Evolutionary conservation across 2,329 filamentous ascomycete species (phyloP), one percentile per base, ranked within the genome.

Genomic region (Seiridium unicorne): DNA sequence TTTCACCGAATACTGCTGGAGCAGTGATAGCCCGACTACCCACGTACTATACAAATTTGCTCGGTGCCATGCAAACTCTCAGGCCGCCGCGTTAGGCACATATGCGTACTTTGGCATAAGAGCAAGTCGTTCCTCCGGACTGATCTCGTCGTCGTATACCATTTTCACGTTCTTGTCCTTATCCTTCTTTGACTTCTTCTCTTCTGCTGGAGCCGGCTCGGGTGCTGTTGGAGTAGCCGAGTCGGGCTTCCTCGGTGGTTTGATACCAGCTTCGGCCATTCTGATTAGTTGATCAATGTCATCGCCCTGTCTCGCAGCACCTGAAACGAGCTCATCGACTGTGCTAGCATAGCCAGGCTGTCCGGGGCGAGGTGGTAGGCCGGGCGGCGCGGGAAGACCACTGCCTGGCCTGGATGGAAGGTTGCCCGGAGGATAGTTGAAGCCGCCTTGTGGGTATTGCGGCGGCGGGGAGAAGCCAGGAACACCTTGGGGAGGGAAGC

Each of bases 61-160:
- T 13, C 38, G 7, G 38, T 42, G 38, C 38, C 38, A 7, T 42
- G 38, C 13, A 18, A 3, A 5, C 6, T 18, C 60, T 18, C 13
- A 63, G 49, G 49, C 60, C 44, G 63, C 61, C 66, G 77, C 73
- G 68, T 2, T 26, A 26, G 83, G 84, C 70, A 79, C 79, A 73
- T 85, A 90, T 68, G 88, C 87, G 79, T 96, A 97, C 75, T 87
- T 88, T 62, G 90, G 81, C 78, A 95, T 79, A 71, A 80, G 77
- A 35, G 92, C 89, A 91, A 96, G 93, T 77, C 89, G 92, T 82
- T 97, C 93, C 78, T 97, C 93, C 1, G 92, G 91, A 69, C 91
- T 95, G 69, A 88, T 79, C 61, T 90, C 88, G 71, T 96, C 91
- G 63, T 88, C 88, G 77, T 95, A 97, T 36, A 96, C 81, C 84